These are phyloP conservation scores for Boletus semigastroideus DNA, from an alignment of 1,284 basidiomycete species.

Conservation along the genomic window DNA sequence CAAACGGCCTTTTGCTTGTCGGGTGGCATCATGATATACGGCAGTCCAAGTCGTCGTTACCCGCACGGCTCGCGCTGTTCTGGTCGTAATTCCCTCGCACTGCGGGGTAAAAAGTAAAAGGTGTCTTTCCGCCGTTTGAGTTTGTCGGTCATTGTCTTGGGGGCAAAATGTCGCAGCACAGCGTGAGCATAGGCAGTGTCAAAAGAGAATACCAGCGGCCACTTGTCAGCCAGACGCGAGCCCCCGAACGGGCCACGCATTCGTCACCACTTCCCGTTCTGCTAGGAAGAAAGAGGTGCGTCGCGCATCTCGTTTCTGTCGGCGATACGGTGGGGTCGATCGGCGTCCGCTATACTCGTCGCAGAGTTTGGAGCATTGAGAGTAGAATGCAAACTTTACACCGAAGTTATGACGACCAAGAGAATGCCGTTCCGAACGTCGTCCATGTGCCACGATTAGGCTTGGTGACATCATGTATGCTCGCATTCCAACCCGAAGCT, in stretches of 20 bases:
- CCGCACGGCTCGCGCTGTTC: neutral
- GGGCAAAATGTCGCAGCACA: neutral
- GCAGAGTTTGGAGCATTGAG: conserved; percentile 6
- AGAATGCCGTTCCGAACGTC: conserved; percentile 1
- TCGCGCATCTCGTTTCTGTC: neutral
- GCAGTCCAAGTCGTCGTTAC: neutral
- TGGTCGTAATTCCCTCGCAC: too few relatives aligned
- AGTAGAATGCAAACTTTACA: neutral
- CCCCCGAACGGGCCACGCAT: neutral
- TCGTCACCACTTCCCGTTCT: neutral
- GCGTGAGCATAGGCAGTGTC: neutral
- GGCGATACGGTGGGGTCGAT: neutral
- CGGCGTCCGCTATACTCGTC: neutral
- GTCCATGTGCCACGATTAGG: too few relatives aligned
- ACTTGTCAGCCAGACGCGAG: neutral
- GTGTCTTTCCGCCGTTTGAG: neutral
- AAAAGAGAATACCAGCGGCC: conserved; percentile 3
- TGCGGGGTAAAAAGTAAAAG: neutral
- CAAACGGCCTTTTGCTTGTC: neutral
- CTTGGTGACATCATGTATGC: too few relatives aligned
- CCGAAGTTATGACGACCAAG: neutral
- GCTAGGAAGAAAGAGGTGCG: neutral
- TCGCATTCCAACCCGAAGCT: too few relatives aligned
- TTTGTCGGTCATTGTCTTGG: neutral
- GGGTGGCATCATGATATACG: neutral